A percentile compares a stretch with the other conserved stretches of the same genome.
Evolutionary conservation across 1,284 basidiomycete species (phyloP).

Genomic region (Marasmius oreades): DNA sequence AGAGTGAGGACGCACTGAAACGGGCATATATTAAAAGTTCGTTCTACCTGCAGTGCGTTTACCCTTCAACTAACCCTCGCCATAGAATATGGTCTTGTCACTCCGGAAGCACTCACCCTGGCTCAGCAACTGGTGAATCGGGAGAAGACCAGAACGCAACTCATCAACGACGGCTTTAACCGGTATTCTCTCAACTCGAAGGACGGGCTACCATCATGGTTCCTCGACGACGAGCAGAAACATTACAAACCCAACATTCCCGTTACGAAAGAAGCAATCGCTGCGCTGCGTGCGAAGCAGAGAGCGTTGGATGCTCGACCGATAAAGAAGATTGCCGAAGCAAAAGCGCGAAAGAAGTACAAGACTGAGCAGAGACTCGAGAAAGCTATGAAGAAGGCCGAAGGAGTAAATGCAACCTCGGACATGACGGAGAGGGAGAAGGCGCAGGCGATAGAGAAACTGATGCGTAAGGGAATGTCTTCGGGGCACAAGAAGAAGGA

Average conservation of each 20-base stretch:
- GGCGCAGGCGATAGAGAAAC: constrained; percentile 88
- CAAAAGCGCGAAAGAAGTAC: constrained; percentile 96
- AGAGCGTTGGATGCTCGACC: constrained; percentile 94
- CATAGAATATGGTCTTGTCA: constrained; percentile 81
- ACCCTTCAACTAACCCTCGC: constrained; percentile 9
- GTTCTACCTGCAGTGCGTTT: constrained; percentile 22
- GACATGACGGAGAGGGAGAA: constrained; percentile 96
- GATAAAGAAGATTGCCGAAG: constrained; percentile 99
- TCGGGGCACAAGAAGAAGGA: constrained; percentile 76
- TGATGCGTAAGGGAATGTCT: constrained; percentile 79
- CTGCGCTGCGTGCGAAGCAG: constrained; percentile 84
- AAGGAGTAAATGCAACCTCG: constrained; percentile 86
- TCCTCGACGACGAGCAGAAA: constrained; percentile 94
- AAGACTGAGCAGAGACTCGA: constrained; percentile 84
- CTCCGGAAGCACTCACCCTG: constrained; percentile 89
- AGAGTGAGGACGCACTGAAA: constrained; percentile 76
- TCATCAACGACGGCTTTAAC: constrained; percentile 96
- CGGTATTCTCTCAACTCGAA: constrained; percentile 90
- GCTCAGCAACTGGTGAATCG: constrained; percentile 94
- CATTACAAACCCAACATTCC: constrained; percentile 95
- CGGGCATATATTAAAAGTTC: constrained; percentile 70
- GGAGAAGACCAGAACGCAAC: constrained; percentile 81
- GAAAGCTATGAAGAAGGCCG: constrained; percentile 95
- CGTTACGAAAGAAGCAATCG: constrained; percentile 94
- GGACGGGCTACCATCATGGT: constrained; percentile 93